Evolutionary conservation across 345 rosid species (phyloP), one percentile per base, ranked within the genome.

Genomic region (Geranium rotundifolium): DNA sequence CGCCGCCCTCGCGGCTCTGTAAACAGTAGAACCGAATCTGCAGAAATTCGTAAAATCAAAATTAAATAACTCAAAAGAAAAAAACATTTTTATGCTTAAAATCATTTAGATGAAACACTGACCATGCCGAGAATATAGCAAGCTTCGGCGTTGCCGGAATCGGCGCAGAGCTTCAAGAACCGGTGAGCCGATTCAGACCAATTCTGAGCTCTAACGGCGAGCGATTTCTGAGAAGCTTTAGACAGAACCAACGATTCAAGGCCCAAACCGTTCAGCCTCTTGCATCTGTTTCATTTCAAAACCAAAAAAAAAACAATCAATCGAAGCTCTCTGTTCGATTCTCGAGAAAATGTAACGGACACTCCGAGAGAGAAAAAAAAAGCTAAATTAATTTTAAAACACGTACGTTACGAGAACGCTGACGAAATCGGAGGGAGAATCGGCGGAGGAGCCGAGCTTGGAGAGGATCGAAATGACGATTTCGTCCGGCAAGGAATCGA

Each of bases 71-170:
- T 34, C 41, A 34, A 8, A 1, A 34, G 10, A 34, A 34, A 4
- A 34, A 34, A 34, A 34, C 27, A 23, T 23, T 23, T 34, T 34
- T 1, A 8, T 34, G 41, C 6, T 34, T 4, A 34, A 31, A 31
- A 31, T 2, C 3, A 54, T 29, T 46, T 15, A n/a, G 20, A 55
- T 39, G 20, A 19, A 23, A 16, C n/a, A 19, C 27, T 71, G 58
- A 90, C 97, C 99, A 90, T 93, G 81, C 99, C 99, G 8, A 93
- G 99, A 46, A 89, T 86, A 70, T 93, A 93, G 68, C 83, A 84
- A 63, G 97, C 99, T 72, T 93, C 97, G 23, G 76, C 84, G 65
- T 84, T 88, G 63, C 99, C 99, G 73, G 97, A 85, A 16, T 81
- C 92, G 62, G 90, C 89, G 57, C 97, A 90, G 4, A 70, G 76